Conservation (phyloP, 2,329 filamentous ascomycete species). For the Beauveria scarabaeidicola region DNA sequence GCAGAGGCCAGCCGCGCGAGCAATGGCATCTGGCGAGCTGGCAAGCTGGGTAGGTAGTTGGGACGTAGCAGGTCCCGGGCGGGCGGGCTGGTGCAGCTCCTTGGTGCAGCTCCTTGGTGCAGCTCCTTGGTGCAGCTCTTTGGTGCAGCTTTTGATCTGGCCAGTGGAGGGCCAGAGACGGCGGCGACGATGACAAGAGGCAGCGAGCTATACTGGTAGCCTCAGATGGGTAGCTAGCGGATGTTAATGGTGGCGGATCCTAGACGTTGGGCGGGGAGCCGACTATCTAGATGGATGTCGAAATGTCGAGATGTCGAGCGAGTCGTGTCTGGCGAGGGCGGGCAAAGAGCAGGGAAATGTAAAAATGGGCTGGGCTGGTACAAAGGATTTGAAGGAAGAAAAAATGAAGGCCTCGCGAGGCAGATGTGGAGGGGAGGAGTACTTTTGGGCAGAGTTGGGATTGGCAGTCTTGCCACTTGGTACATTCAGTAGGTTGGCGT, state of each 20-base stretch:
- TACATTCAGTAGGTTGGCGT: neutral
- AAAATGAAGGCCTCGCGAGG: neutral
- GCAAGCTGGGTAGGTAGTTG: neutral
- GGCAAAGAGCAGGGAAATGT: neutral
- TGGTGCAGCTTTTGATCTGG: neutral
- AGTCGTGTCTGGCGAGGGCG: neutral
- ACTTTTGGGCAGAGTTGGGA: neutral
- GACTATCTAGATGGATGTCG: neutral
- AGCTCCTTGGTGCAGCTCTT: neutral
- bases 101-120: neutral
- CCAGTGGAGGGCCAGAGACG: neutral
- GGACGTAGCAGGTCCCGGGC: neutral
- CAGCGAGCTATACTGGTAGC: neutral
- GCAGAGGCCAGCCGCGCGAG: neutral
- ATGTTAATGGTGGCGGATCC: neutral
- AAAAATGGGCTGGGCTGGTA: neutral
- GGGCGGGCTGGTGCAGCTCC: neutral
- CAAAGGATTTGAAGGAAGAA: neutral
- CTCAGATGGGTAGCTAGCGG: neutral
- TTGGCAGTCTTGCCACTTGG: neutral
- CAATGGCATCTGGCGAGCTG: slow-evolving; percentile 4
- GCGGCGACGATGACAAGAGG: neutral
- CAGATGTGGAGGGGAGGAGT: slow-evolving; percentile 1
- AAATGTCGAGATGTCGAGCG: neutral
- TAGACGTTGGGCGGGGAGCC: neutral